Evolutionary conservation across 2,329 filamentous ascomycete species (phyloP).

Genomic region (Penicillium sp.): DNA sequence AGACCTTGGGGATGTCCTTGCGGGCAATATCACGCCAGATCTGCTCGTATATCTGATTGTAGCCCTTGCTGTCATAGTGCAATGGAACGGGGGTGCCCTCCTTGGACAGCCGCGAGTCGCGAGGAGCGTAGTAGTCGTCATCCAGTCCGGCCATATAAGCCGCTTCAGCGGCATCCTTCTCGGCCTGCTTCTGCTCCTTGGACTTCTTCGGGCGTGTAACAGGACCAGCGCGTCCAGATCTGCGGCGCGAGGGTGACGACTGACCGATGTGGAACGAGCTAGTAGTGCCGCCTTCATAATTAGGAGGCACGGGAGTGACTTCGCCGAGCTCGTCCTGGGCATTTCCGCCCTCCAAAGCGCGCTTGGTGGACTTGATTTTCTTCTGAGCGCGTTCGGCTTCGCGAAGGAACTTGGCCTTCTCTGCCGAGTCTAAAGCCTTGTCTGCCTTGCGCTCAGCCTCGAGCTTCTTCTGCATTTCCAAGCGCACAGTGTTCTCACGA

Average conservation of each 20-base stretch:
- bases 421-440: slow-evolving; percentile 72
- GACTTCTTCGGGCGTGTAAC: slow-evolving; percentile 76
- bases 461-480: slow-evolving; percentile 78
- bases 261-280: slow-evolving; percentile 71
- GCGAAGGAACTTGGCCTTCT: slow-evolving; percentile 71
- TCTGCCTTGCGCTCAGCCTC: slow-evolving; percentile 72
- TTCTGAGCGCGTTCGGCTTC: slow-evolving; percentile 88
- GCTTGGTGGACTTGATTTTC: slow-evolving; percentile 85
- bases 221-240: slow-evolving; percentile 49
- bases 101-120: slow-evolving; percentile 47
- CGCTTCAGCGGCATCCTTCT: slow-evolving; percentile 73
- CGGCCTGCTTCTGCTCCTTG: slow-evolving; percentile 64
- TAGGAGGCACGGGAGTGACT: slow-evolving; percentile 68
- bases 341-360: slow-evolving; percentile 78
- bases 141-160: slow-evolving; percentile 67
- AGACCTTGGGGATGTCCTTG: slow-evolving; percentile 90
- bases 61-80: slow-evolving; percentile 80
- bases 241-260: slow-evolving; percentile 49
- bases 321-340: slow-evolving; percentile 65
- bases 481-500: slow-evolving; percentile 87
- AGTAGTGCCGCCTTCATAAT: slow-evolving; percentile 79
- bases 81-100: slow-evolving; percentile 49
- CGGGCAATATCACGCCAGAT: slow-evolving; percentile 93
- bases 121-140: slow-evolving; percentile 51
- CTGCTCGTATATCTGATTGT: slow-evolving; percentile 94